Base-by-base conservation (phyloP, 2,329 filamentous ascomycete genomes). In the Albophoma yamanashiensis region DNA sequence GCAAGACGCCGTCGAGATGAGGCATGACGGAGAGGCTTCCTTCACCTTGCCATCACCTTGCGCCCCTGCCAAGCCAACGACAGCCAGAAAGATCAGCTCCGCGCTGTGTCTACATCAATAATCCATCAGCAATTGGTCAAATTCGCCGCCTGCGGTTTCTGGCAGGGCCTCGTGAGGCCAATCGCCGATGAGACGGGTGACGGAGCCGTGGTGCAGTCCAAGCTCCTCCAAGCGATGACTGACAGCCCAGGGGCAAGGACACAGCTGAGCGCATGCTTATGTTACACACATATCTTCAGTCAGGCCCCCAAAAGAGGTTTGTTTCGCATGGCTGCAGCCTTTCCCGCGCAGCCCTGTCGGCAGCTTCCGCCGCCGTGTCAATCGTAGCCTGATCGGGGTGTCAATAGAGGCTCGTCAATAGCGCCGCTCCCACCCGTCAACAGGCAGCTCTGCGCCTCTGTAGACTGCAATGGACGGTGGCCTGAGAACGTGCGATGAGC, bases 341-440 rank as follows among this genome's bases (percentile, higher is more conserved):
- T 36, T 53, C 27, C 27, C 50, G 50, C 50, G 50, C 50, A 36
- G 50, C 50, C 50, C 50, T 53, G 50, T 53, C 50, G 50, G 50
- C 50, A n/a, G 50, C 50, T 53, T 22, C 50, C 50, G 57, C 57
- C 31, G 31, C 40, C 25, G 40, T 22, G 50, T 39, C 25, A 52
- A 58, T 57, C 57, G 62, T 64, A 65, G 58, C 69, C 71, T 61
- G 62, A 71, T 74, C 64, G 62, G 70, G 71, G 65, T 61, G 52
- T 72, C 68, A 74, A 74, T 74, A 74, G 69, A 68, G 61, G 25
- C 61, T 61, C 63, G 59, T 71, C 66, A 72, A 73, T 71, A 71
- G 59, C 66, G 65, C 61, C 1, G 50, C 50, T 53, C 9, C 50
- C 31, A 20, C 27, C 20, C 50, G 59, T 36, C 50, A 17, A 14